Evolutionary conservation across 1,284 basidiomycete species (phyloP).

Genomic region (Abortiporus biennis): DNA sequence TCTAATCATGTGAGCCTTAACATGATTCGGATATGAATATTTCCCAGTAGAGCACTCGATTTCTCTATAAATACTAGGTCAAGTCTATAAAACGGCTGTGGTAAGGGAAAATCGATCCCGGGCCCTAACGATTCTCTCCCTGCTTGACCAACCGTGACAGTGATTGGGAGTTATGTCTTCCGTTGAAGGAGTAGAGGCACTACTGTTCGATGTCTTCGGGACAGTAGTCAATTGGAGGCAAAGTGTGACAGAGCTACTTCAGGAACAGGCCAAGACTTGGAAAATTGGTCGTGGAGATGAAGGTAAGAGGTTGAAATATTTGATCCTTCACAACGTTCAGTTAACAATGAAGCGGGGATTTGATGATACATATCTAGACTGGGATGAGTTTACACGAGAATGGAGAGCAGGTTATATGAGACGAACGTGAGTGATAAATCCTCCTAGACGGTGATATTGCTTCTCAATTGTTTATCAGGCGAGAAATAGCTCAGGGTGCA

Average conservation of each 20-base stretch:
- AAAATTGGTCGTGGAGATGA: constrained; percentile 17
- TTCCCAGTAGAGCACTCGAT: too few relatives aligned
- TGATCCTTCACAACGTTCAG: not conserved
- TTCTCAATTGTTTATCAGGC: constrained; percentile 12
- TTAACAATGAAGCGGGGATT: not conserved
- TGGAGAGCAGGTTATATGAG: constrained; percentile 49
- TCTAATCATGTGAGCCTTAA: too few relatives aligned
- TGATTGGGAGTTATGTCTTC: too few relatives aligned
- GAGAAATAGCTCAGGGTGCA: constrained; percentile 35
- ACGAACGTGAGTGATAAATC: constrained; percentile 37
- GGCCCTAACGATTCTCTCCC: too few relatives aligned
- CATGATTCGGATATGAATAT: too few relatives aligned
- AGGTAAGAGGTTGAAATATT: too few relatives aligned
- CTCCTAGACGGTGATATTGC: not conserved
- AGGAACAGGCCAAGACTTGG: constrained; percentile 17
- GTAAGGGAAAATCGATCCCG: too few relatives aligned
- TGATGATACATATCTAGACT: constrained; percentile 27
- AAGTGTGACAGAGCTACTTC: constrained; percentile 38
- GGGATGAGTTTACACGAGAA: constrained; percentile 44
- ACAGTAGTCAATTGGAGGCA: constrained; percentile 58
- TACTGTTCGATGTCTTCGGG: constrained; percentile 61
- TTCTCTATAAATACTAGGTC: too few relatives aligned
- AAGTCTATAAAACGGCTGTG: too few relatives aligned
- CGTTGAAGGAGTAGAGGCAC: constrained; percentile 38
- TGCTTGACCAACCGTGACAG: too few relatives aligned